Base-by-base conservation (phyloP, 2,329 filamentous ascomycete species). In the Fusarium piperis region DNA sequence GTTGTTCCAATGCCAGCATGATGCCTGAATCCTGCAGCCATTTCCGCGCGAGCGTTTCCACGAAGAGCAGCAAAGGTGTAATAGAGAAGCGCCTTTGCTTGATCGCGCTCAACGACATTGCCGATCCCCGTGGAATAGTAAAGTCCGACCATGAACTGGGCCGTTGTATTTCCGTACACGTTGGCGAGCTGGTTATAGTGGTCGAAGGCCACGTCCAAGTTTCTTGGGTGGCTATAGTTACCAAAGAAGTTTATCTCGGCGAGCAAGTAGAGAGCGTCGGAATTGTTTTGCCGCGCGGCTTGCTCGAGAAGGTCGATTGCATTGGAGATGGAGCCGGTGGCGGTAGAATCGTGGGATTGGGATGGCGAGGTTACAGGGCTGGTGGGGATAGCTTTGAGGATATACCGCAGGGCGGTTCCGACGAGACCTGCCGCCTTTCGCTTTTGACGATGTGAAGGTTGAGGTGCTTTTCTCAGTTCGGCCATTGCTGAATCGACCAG, bases 201-300 rank as follows among this genome's bases (percentile, higher is more conserved):
- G 72, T 88, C 86, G 79, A 97, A 97, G 0, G 96, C 94, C 53
- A 89, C 86, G 33, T 88, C 85, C 74, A 97, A 94, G 79, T 98
- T 91, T 71, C 92, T 88, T 2, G 95, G 95, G 77, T 98, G 89
- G 23, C 93, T 93, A 81, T 92, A 97, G 81, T 98, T 98, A 79
- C 96, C 96, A 77, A 96, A 94, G 82, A 98, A 98, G 84, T 97
- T 97, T 87, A 99, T 92, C 79, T 99, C 94, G 18, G 94, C 96
- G 26, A 99, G 87, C 16, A 97, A 85, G 78, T 92, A 97, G 51
- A 98, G 89, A 6, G 96, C 96, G 80, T 99, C 95, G 2, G 93
- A 88, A 78, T 94, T 90, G 71, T 89, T 88, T 68, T 85, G 82
- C 16, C 81, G 80, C 15, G 87, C 85, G 1, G 88, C 86, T 63